phyloP scores from a whole-genome alignment of 1,139 yeast species.

The Hyphopichia fennica region DNA sequence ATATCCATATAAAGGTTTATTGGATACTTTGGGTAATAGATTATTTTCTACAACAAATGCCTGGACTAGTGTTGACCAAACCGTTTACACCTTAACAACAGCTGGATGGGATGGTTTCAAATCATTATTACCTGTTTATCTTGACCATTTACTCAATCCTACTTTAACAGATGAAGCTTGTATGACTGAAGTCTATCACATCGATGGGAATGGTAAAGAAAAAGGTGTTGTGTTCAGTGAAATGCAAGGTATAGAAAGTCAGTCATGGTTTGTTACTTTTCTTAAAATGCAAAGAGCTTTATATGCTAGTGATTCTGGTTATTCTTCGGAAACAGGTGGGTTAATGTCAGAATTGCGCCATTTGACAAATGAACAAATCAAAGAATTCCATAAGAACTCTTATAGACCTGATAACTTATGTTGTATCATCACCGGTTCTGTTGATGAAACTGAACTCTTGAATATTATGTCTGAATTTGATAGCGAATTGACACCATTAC shows the following conservation, averaged over 20 bases:
- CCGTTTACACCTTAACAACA: slow-evolving; percentile 85
- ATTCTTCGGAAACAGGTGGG: slow-evolving; percentile 95
- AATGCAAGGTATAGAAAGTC: slow-evolving; percentile 91
- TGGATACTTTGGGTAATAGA: slow-evolving; percentile 84
- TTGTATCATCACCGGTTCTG: slow-evolving; percentile 78
- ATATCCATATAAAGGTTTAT: slow-evolving; percentile 87
- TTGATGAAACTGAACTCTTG: slow-evolving; percentile 72
- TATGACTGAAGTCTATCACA: slow-evolving; percentile 90
- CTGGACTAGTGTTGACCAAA: slow-evolving; percentile 96
- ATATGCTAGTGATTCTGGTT: slow-evolving; percentile 67
- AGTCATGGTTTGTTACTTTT: slow-evolving; percentile 71
- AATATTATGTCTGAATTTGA: slow-evolving; percentile 66
- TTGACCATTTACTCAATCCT: slow-evolving; percentile 85
- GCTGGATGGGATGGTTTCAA: slow-evolving; percentile 98
- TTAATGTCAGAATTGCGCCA: slow-evolving; percentile 72
- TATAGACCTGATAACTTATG: slow-evolving; percentile 87
- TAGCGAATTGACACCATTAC: slow-evolving; percentile 44
- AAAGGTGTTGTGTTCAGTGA: slow-evolving; percentile 97
- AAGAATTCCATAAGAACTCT: slow-evolving; percentile 65
- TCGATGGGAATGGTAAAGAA: slow-evolving; percentile 88
- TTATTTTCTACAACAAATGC: slow-evolving; percentile 91
- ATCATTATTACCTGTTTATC: slow-evolving; percentile 77
- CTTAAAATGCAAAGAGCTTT: slow-evolving; percentile 62
- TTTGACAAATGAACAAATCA: slow-evolving; percentile 71
- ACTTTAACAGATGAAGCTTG: slow-evolving; percentile 89